phyloP scores from a whole-genome alignment of 441 rosid genomes.

The Metrosideros polymorpha region DNA sequence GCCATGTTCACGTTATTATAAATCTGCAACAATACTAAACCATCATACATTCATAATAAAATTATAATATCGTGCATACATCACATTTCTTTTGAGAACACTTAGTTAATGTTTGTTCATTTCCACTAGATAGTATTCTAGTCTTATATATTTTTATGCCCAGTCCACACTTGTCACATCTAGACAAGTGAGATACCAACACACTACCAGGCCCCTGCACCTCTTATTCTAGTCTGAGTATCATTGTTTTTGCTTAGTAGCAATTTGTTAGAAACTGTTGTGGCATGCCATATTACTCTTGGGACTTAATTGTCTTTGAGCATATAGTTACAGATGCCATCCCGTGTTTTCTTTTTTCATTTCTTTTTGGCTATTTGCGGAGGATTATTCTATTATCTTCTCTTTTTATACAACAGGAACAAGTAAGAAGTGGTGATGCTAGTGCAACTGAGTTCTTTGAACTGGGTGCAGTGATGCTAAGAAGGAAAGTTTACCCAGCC shows the following conservation, averaged over 20 bases:
- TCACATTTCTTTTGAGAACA: not conserved
- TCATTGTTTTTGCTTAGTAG: not conserved
- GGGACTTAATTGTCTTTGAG: not conserved
- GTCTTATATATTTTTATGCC: not conserved
- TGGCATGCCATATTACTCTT: not conserved
- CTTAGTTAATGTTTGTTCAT: not conserved
- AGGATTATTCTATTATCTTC: not conserved
- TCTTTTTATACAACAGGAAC: constrained; percentile 48
- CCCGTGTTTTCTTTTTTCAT: not conserved
- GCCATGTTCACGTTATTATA: not conserved
- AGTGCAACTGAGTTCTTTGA: constrained; percentile 89
- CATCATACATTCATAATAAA: not conserved
- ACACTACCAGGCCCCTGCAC: not conserved
- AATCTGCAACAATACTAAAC: not conserved
- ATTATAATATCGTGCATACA: not conserved
- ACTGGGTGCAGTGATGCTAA: constrained; percentile 94
- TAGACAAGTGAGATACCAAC: not conserved
- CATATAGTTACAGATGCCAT: not conserved
- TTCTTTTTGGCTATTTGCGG: not conserved
- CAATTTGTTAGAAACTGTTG: not conserved
- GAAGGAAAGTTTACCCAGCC: constrained; percentile 90
- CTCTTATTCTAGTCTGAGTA: not conserved
- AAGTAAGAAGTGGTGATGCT: constrained; percentile 98
- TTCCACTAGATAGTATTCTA: not conserved
- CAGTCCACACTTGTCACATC: not conserved